Evolutionary conservation across 495 filamentous ascomycete genomes (phyloP).

Genomic region (Podospora sp.): DNA sequence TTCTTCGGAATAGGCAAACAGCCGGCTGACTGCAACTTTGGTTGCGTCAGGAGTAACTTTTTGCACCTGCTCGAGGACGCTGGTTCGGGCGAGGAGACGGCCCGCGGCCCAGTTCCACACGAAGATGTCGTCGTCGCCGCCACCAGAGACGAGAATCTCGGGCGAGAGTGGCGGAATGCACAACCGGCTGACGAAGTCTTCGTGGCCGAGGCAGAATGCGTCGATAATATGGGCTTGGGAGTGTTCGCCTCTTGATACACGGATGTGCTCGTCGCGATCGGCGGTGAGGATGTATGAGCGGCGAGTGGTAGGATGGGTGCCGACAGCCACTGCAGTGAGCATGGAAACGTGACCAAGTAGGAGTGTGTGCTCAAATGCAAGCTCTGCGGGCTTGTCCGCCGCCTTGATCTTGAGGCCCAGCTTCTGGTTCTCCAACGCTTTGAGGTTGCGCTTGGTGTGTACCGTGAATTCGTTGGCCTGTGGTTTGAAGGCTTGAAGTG

Average conservation of each 20-base stretch:
- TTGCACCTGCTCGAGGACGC: slow-evolving; percentile 49
- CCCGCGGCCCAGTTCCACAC: slow-evolving; percentile 79
- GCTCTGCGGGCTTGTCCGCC: slow-evolving; percentile 40
- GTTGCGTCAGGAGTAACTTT: slow-evolving; percentile 30
- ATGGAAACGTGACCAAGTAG: slow-evolving; percentile 93
- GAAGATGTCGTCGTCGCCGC: slow-evolving; percentile 75
- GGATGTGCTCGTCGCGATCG: slow-evolving; percentile 97
- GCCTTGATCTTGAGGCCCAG: slow-evolving; percentile 51
- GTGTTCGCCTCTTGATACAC: slow-evolving; percentile 79
- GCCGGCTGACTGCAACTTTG: slow-evolving; percentile 55
- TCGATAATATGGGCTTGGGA: slow-evolving; percentile 84
- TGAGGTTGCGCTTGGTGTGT: slow-evolving; percentile 77
- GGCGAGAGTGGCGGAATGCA: slow-evolving; percentile 60
- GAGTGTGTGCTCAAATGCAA: slow-evolving; percentile 69
- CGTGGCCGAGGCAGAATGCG: slow-evolving; percentile 82
- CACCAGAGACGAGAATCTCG: slow-evolving; percentile 75
- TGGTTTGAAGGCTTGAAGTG: slow-evolving; percentile 36
- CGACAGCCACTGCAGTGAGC: slow-evolving; percentile 72
- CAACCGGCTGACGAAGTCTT: slow-evolving; percentile 75
- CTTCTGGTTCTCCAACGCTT: slow-evolving; percentile 72
- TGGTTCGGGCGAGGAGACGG: slow-evolving; percentile 54
- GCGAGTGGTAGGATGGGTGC: slow-evolving; percentile 27
- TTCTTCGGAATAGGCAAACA: slow-evolving; percentile 38
- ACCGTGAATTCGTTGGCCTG: slow-evolving; percentile 76
- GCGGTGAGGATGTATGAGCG: slow-evolving; percentile 79